Percentiles rank a stretch among this genome's conserved stretches.
Evolutionary conservation across 2,329 filamentous ascomycete genomes (phyloP).

Genomic region (Diaporthe vaccinii): DNA sequence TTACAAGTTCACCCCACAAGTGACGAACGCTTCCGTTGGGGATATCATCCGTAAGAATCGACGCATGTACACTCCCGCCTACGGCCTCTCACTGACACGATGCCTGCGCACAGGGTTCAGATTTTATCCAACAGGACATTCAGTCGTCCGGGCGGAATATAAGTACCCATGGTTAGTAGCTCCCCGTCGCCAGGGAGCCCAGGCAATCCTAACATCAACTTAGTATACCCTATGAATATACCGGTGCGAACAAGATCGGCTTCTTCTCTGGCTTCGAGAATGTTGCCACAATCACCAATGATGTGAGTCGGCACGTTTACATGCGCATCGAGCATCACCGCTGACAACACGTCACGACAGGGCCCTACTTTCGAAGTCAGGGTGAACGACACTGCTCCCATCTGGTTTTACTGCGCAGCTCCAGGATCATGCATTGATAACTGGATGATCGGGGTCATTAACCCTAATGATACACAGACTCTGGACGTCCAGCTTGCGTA

Average conservation of each 20-base stretch:
- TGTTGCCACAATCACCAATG: slow-evolving; percentile 59
- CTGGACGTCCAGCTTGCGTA: slow-evolving; percentile 61
- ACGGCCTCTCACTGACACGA: slow-evolving; percentile 35
- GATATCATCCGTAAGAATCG: slow-evolving; percentile 59
- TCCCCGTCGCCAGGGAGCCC: not conserved
- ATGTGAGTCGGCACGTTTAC: slow-evolving; percentile 55
- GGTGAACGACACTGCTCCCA: slow-evolving; percentile 73
- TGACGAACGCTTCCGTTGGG: slow-evolving; percentile 56
- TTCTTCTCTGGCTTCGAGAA: slow-evolving; percentile 67
- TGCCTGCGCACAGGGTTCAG: slow-evolving; percentile 59
- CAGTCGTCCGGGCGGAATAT: slow-evolving; percentile 72
- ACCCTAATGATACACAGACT: slow-evolving; percentile 68
- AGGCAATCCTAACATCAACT: not conserved
- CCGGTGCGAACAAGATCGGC: slow-evolving; percentile 59
- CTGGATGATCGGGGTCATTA: slow-evolving; percentile 83
- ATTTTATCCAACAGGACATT: slow-evolving; percentile 75
- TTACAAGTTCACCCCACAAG: slow-evolving; percentile 53
- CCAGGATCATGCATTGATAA: slow-evolving; percentile 73
- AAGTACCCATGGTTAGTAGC: slow-evolving; percentile 63
- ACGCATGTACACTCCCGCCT: not conserved
- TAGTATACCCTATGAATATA: slow-evolving; percentile 69
- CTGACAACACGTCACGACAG: slow-evolving; percentile 45
- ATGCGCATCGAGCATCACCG: slow-evolving; percentile 3
- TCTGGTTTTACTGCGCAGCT: slow-evolving; percentile 80
- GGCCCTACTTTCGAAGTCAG: slow-evolving; percentile 57